These are phyloP conservation scores for Scalesia atractyloides DNA, from an alignment of 129 eudicot species.

Conservation along the genomic window DNA sequence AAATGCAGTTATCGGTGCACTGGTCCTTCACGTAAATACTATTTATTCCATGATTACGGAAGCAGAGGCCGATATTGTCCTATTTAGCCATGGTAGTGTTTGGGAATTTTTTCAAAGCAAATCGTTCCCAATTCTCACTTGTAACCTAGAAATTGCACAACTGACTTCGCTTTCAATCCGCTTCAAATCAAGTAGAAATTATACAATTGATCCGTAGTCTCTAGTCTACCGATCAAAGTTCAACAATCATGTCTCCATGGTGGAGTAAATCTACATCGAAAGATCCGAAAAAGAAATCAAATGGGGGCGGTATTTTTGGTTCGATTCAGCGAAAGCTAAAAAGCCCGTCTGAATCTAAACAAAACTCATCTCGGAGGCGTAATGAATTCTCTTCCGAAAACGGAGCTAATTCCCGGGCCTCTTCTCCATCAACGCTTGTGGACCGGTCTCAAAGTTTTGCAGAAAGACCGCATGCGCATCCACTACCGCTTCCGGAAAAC, in stretches of 20 bases:
- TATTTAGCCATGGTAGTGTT: slow-evolving; percentile 38
- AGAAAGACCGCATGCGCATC: slow-evolving; percentile 47
- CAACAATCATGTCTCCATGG: slow-evolving; percentile 57
- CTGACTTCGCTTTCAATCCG: slow-evolving; percentile 10
- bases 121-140: slow-evolving; percentile 31
- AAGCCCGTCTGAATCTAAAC: slow-evolving; percentile 42
- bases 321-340: slow-evolving; percentile 52
- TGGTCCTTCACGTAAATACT: slow-evolving; percentile 34
- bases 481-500: slow-evolving; percentile 55
- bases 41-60: slow-evolving; percentile 46
- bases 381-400: slow-evolving; percentile 40
- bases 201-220: slow-evolving; percentile 16
- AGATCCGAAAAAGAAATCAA: slow-evolving; percentile 48
- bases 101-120: slow-evolving; percentile 24
- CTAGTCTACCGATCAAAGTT: slow-evolving; percentile 6
- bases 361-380: slow-evolving; percentile 26
- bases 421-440: slow-evolving; percentile 42
- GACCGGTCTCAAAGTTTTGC: slow-evolving; percentile 55
- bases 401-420: slow-evolving; percentile 39
- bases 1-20: slow-evolving; percentile 43
- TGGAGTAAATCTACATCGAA: slow-evolving; percentile 62
- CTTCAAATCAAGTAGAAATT: slow-evolving; percentile 15
- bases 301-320: slow-evolving; percentile 43
- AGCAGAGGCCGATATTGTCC: slow-evolving; percentile 33
- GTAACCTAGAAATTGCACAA: slow-evolving; percentile 23